phyloP scores from a whole-genome alignment of 1,139 yeast species.

The Diutina scorzettiae region DNA sequence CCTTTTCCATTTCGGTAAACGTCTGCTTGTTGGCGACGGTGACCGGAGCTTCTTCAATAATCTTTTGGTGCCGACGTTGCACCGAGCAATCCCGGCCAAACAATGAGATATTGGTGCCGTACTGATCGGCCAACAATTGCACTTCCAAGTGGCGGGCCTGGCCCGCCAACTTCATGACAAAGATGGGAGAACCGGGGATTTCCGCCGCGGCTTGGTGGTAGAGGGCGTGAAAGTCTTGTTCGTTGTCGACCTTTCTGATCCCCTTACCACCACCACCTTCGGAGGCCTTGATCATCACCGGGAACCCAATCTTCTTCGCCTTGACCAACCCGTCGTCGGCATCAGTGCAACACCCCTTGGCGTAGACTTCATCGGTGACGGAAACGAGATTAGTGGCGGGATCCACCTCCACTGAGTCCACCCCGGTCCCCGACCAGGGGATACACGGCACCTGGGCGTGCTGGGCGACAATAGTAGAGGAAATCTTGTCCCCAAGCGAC shows the following conservation, averaged over 20 bases:
- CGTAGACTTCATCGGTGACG: constrained; percentile 71
- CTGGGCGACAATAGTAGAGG: constrained; percentile 96
- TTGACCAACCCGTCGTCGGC: constrained; percentile 83
- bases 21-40: constrained; percentile 36
- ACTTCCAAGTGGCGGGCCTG: constrained; percentile 94
- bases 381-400: constrained; percentile 65
- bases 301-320: constrained; percentile 84
- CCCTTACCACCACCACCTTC: constrained; percentile 99
- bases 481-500: constrained; percentile 96
- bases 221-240: constrained; percentile 47
- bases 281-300: constrained; percentile 92
- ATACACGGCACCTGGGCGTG: constrained; percentile 97
- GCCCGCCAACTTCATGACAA: constrained; percentile 90
- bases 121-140: constrained; percentile 88
- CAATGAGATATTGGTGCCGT: constrained; percentile 85
- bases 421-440: constrained; percentile 99
- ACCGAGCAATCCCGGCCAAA: constrained; percentile 97
- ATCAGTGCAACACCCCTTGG: constrained; percentile 74
- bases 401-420: constrained; percentile 67
- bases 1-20: constrained; percentile 84
- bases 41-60: constrained; percentile 96
- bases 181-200: constrained; percentile 80
- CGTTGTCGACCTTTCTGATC: constrained; percentile 77
- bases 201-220: constrained; percentile 6
- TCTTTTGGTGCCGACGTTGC: constrained; percentile 94